Percentiles rank a stretch among this genome's conserved stretches.
phyloP scores from a whole-genome alignment of 495 filamentous ascomycete species.

The Talaromyces nanjingensis region DNA sequence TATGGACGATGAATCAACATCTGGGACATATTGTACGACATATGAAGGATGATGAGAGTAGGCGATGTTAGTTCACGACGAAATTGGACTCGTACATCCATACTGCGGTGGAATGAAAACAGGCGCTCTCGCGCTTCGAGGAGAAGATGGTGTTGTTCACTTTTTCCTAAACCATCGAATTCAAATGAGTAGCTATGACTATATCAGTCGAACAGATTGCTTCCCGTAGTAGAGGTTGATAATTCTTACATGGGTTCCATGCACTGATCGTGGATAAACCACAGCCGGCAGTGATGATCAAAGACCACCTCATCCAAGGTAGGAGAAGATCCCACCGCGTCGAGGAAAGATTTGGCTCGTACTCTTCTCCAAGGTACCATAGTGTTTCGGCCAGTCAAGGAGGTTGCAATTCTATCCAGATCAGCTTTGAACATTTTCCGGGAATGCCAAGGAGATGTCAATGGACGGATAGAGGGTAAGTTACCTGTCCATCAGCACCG shows the following conservation, averaged over 20 bases:
- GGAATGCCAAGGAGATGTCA: neutral
- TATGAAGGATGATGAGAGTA: neutral
- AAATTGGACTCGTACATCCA: neutral
- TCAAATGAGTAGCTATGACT: neutral
- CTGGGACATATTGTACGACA: slow-evolving; percentile 1
- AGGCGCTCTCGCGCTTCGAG: neutral
- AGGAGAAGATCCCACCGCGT: neutral
- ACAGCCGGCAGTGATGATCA: neutral
- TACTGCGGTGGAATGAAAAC: neutral
- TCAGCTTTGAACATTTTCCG: neutral
- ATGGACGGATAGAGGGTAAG: neutral
- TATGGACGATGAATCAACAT: neutral
- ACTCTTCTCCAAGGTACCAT: slow-evolving; percentile 2
- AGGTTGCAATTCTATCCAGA: neutral
- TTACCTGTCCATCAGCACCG: neutral
- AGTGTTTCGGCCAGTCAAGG: neutral
- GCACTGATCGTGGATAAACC: neutral
- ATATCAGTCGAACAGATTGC: neutral
- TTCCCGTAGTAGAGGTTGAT: neutral
- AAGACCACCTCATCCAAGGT: neutral
- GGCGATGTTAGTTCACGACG: neutral
- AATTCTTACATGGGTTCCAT: neutral
- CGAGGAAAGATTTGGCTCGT: neutral
- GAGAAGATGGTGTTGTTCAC: slow-evolving; percentile 1
- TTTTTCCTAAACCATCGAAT: neutral